Percentiles rank a stretch among this genome's conserved stretches.
Evolutionary conservation across 1,139 yeast genomes (phyloP).

Genomic region (Scheffersomyces cryptocercus): DNA sequence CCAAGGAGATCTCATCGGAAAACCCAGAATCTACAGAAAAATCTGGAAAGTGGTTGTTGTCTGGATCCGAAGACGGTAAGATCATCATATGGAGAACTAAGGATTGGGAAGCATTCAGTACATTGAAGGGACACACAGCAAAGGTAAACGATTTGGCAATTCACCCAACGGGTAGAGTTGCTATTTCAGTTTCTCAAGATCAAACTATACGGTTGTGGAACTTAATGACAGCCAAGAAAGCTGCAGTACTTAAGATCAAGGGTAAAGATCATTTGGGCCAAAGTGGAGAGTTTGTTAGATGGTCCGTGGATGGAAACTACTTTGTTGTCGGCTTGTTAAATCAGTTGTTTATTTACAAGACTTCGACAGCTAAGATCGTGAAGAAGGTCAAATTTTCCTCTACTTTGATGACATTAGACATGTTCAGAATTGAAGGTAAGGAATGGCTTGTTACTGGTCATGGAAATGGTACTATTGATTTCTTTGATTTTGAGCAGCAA

Average conservation of each 20-base stretch:
- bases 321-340: constrained; percentile 76
- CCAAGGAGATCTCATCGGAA: constrained; percentile 39
- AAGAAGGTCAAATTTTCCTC: constrained; percentile 51
- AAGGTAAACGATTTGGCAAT: constrained; percentile 80
- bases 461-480: constrained; percentile 70
- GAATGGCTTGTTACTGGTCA: constrained; percentile 70
- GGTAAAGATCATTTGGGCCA: constrained; percentile 67
- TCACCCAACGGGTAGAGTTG: constrained; percentile 92
- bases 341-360: constrained; percentile 64
- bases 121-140: constrained; percentile 81
- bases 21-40: constrained; percentile 24
- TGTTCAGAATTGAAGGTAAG: constrained; percentile 40
- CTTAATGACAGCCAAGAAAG: constrained; percentile 95
- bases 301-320: constrained; percentile 62
- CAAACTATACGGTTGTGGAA: constrained; percentile 88
- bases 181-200: constrained; percentile 86
- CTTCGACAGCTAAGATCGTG: constrained; percentile 61
- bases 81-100: constrained; percentile 92
- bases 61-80: constrained; percentile 90
- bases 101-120: constrained; percentile 94
- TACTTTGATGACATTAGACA: constrained; percentile 70
- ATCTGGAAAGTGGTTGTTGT: constrained; percentile 81
- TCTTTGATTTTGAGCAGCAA: constrained; percentile 45
- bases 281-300: constrained; percentile 64
- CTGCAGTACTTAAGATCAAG: constrained; percentile 75